Base-by-base conservation (phyloP, 768 basidiomycete species). In the Boletus pseudo-olivaceus region DNA sequence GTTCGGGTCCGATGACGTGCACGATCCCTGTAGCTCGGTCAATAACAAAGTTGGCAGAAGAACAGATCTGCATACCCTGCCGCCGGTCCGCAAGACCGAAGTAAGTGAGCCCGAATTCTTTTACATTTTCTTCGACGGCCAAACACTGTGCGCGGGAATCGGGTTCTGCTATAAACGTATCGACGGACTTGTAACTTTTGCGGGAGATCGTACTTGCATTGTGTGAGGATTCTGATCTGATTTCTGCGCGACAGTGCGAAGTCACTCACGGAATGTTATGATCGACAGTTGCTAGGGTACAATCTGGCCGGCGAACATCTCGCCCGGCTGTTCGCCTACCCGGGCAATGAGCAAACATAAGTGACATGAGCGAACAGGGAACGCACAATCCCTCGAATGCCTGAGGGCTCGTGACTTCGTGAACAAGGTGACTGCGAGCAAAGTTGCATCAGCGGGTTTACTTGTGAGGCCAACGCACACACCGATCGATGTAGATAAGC, bases 381-480 rank as follows among this genome's bases (percentile, higher is more conserved):
- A 74, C 84, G 69, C 60, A 88, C 83, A 93, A 75, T 65, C 90
- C 90, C 72, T 92, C 90, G 64, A 93, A 93, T 3, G 93, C 93
- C 71, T 95, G 93, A 38, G 93, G 93, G 53, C 86, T 90, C n/a
- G 93, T 94, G 49, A 95, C 93, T 76, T 94, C 93, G 62, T 94
- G 92, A 23, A 96, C 89, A 34, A 82, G 75, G 62, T 82, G 82
- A 54, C 81, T 76, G 49, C 27, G 12, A 51, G 20, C 29, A 23
- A 45, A 48, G 44, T 20, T 58, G 23, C 52, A 19, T 49, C 23
- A 45, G 32, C 12, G 15, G 12, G 23, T 42, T 37, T 17, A 20
- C 23, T 35, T 17, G 26, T 15, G n/a, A 46, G 26, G 19, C 10
- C 5, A 8, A 33, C 17, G 2, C 23, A 60, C 75, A 49, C 71